phyloP scores from a whole-genome alignment of 2,329 filamentous ascomycete species.

The Diaporthe sp. region DNA sequence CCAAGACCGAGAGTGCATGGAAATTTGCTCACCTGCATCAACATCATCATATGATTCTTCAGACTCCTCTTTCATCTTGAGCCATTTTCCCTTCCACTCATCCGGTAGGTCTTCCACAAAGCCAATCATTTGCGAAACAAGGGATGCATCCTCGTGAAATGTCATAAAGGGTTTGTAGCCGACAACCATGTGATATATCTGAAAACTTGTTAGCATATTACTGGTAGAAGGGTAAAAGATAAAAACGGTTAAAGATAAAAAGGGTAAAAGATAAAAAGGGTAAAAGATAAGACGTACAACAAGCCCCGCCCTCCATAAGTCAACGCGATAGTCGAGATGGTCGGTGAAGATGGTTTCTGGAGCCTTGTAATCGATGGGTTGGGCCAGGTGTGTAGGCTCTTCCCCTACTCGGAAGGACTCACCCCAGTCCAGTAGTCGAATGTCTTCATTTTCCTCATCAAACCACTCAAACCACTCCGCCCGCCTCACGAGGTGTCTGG shows the following conservation, averaged over 20 bases:
- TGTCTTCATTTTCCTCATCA: conserved; percentile 3
- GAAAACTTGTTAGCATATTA: neutral
- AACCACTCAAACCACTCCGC: neutral
- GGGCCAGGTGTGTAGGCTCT: conserved; percentile 1
- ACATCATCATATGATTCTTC: neutral
- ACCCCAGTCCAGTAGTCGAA: neutral
- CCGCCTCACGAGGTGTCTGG: conserved; percentile 3
- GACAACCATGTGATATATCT: neutral
- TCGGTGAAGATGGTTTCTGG: conserved; percentile 5
- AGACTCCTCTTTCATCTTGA: conserved; percentile 3
- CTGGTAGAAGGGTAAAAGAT: neutral
- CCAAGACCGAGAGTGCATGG: neutral
- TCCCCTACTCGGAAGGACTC: neutral
- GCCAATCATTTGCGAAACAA: neutral
- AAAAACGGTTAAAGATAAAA: too few relatives aligned
- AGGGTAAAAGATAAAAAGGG: neutral
- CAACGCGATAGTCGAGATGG: neutral
- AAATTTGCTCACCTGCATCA: neutral
- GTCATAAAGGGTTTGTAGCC: neutral
- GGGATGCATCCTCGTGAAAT: neutral
- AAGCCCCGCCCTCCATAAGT: conserved; percentile 3
- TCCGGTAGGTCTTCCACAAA: conserved; percentile 13
- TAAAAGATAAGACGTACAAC: neutral
- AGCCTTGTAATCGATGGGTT: neutral
- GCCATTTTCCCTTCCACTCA: neutral